Base-by-base conservation (phyloP, 257 asterid species). In the Eustoma russellianum region DNA sequence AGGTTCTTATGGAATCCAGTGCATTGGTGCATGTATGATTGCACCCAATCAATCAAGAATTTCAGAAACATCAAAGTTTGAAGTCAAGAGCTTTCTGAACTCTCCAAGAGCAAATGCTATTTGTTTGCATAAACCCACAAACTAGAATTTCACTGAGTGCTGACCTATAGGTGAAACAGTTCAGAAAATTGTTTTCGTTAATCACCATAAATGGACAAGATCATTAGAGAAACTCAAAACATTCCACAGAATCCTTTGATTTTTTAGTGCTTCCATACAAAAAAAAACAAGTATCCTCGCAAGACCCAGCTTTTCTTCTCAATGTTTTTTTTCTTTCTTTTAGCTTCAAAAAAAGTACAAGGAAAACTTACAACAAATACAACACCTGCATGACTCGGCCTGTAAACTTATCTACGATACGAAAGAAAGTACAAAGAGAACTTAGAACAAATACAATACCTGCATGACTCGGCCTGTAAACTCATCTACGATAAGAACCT, bases 381-480 rank as follows among this genome's bases (percentile, higher is more conserved):
- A 13, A 69, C 73, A 87, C 98, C 98, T 91, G 98, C 97, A 91
- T 91, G 52, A 91, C 97, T 66, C 98, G 94, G n/a, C 98, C 98
- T 51, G 95, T 84, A 64, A 91, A 91, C 70, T 91, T 95, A 73
- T 91, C 98, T 56, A 91, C 98, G 66, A 91, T 87, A 64, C 87
- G 87, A 52, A 87, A n/a, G n/a, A 13, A 35, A 44, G 52, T 55
- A 48, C 45, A 59, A 59, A 19, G 59, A 60, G 47, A 55, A 52
- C 46, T 62, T 56, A 65, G 61, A 56, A 41, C 66, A 62, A 54
- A 17, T 15, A 53, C 33, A 13, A 69, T 74, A 87, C 98, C 98
- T 91, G 98, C 97, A 91, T 91, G 52, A 91, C 97, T 66, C 98
- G 94, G n/a, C 98, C 98, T 51, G 95, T 84, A 64, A 91, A 91